Conservation (phyloP, 208 protist species). For the Porcisia hertigi region DNA sequence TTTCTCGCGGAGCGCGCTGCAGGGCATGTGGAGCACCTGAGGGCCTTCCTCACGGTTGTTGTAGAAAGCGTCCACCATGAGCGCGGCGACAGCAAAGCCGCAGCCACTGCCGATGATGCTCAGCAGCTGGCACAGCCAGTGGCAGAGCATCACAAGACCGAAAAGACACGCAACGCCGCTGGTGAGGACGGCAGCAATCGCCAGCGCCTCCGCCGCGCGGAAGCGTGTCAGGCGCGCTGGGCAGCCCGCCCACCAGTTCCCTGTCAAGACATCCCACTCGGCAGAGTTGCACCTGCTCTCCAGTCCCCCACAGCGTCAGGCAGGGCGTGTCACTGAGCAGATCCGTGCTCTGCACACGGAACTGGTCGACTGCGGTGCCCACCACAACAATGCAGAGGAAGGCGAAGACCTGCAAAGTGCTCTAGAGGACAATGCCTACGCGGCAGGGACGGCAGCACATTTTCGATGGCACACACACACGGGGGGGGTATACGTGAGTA, state of each 20-base stretch:
- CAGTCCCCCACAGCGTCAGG: too few relatives aligned
- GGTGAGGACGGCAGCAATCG: slow-evolving; percentile 39
- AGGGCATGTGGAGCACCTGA: too few relatives aligned
- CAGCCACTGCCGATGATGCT: slow-evolving; percentile 32
- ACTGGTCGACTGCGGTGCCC: slow-evolving; percentile 53
- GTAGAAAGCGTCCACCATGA: slow-evolving; percentile 36
- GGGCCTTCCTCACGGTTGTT: too few relatives aligned
- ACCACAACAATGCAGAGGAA: slow-evolving; percentile 49
- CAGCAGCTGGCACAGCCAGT: slow-evolving; percentile 36
- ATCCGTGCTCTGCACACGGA: slow-evolving; percentile 38
- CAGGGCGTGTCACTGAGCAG: too few relatives aligned
- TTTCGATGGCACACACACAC: slow-evolving; percentile 5
- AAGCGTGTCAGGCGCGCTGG: slow-evolving; percentile 38
- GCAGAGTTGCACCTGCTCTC: too few relatives aligned
- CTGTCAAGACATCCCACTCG: too few relatives aligned
- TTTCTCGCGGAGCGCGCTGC: too few relatives aligned
- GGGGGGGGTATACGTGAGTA: too few relatives aligned
- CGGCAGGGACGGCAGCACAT: slow-evolving; percentile 23
- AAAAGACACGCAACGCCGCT: slow-evolving; percentile 26
- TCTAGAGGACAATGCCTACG: slow-evolving; percentile 32
- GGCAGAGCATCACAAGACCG: too few relatives aligned
- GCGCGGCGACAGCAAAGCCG: too few relatives aligned
- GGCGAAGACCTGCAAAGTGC: slow-evolving; percentile 39
- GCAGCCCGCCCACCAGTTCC: too few relatives aligned
- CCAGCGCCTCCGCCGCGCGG: slow-evolving; percentile 39